phyloP scores from a whole-genome alignment of 2,329 filamentous ascomycete species.

The Zymoseptoria tritici region DNA sequence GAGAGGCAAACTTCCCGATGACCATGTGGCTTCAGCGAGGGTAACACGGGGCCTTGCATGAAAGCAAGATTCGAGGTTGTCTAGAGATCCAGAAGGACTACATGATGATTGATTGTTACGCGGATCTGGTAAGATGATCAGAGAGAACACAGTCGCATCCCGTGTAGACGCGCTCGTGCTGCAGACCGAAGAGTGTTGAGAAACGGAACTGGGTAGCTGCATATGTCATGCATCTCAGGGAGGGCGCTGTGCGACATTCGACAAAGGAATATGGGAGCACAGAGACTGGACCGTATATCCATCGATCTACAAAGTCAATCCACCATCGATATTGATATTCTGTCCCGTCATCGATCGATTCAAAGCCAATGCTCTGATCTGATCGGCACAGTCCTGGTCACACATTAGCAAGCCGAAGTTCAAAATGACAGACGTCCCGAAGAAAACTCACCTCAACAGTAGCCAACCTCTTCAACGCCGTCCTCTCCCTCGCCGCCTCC shows the following conservation, averaged over 20 bases:
- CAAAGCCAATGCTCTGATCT: constrained; percentile 45
- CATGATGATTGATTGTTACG: too few species aligned
- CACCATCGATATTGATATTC: constrained; percentile 46
- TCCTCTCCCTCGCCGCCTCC: constrained; percentile 36
- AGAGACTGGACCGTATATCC: neutral
- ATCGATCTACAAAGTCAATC: constrained; percentile 10
- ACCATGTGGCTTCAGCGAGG: constrained; percentile 7
- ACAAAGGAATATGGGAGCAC: neutral
- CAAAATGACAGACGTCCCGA: too few species aligned
- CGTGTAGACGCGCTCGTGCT: neutral
- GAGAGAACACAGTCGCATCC: neutral
- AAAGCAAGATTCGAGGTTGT: neutral
- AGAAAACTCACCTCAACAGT: constrained; percentile 41
- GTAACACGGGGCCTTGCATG: constrained; percentile 2
- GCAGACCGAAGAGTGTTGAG: neutral
- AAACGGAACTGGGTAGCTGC: neutral
- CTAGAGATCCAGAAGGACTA: neutral
- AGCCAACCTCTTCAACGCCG: constrained; percentile 44
- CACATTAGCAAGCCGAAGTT: constrained; percentile 7
- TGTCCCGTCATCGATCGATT: constrained; percentile 46
- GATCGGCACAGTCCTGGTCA: constrained; percentile 45
- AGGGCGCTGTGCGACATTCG: neutral
- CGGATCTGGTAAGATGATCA: neutral
- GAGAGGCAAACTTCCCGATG: neutral
- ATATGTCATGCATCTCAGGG: neutral